Conservation (phyloP, 2,329 filamentous ascomycete species). For the Verticillium albo-atrum region DNA sequence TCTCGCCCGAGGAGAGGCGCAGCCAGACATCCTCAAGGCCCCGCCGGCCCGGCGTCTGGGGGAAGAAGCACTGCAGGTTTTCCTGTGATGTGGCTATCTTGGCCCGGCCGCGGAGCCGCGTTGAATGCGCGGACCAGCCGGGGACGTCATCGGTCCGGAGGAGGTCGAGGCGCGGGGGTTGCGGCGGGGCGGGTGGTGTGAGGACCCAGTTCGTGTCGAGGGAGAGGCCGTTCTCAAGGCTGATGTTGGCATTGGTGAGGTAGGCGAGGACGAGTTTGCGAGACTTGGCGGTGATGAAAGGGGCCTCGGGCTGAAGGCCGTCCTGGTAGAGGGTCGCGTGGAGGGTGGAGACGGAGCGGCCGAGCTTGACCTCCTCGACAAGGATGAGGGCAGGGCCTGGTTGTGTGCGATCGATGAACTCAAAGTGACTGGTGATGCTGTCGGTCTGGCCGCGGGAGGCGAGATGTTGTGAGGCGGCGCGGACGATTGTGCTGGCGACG, state of each 20-base stretch:
- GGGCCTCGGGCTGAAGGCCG: conserved; percentile 22
- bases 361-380: conserved; percentile 36
- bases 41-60: conserved; percentile 5
- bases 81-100: conserved; percentile 17
- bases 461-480: conserved; percentile 29
- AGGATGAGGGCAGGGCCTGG: conserved; percentile 30
- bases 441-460: conserved; percentile 27
- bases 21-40: conserved; percentile 59
- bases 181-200: conserved; percentile 10
- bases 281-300: conserved; percentile 28
- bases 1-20: conserved; percentile 51
- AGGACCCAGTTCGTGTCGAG: conserved; percentile 8
- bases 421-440: conserved; percentile 33
- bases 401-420: conserved; percentile 34
- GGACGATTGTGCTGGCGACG: conserved; percentile 34
- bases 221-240: conserved; percentile 22
- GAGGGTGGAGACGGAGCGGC: conserved; percentile 34
- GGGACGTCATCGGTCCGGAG: conserved; percentile 18
- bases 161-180: conserved; percentile 18
- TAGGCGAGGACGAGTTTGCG: conserved; percentile 29
- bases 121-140: conserved; percentile 18
- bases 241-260: conserved; percentile 31
- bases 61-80: conserved; percentile 18
- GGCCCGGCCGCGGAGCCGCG: conserved; percentile 3
- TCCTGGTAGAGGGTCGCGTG: conserved; percentile 37